Percentiles rank a stretch among this genome's conserved stretches.
These are phyloP conservation scores for Amanita jacksonii DNA, from an alignment of 768 basidiomycete genomes.

Conservation along the genomic window DNA sequence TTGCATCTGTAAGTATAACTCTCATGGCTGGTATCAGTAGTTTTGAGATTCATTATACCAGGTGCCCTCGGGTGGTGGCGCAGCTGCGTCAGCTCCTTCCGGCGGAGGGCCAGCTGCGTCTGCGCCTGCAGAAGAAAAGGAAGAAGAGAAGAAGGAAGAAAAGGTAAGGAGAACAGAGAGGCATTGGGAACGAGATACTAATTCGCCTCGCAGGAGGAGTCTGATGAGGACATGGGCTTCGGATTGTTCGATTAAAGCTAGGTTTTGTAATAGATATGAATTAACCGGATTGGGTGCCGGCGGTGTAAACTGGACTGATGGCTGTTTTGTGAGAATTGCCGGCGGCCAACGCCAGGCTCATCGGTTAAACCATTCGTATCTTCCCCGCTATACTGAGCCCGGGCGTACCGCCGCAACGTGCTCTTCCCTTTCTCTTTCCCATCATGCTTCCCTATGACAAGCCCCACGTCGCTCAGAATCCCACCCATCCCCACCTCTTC, in stretches of 20 bases:
- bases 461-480: constrained; percentile 23
- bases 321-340: constrained; percentile 16
- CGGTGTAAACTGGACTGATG: constrained; percentile 5
- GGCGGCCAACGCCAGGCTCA: constrained; percentile 16
- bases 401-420: not conserved
- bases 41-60: constrained; percentile 16
- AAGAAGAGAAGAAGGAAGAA: constrained; percentile 87
- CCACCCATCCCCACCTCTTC: constrained; percentile 15
- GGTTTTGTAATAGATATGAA: constrained; percentile 1
- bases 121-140: constrained; percentile 65
- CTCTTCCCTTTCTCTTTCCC: constrained; percentile 5
- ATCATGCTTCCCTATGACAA: constrained; percentile 11
- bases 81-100: constrained; percentile 40
- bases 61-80: constrained; percentile 80
- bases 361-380: constrained; percentile 8
- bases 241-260: constrained; percentile 84
- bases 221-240: constrained; percentile 99
- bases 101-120: constrained; percentile 41
- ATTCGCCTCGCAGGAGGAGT: constrained; percentile 58
- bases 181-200: not conserved
- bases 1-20: constrained; percentile 69
- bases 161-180: constrained; percentile 43
- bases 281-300: constrained; percentile 12
- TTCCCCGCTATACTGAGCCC: not conserved
- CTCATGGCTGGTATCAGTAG: not conserved